A percentile compares a stretch with the other conserved stretches of the same genome.
These are phyloP conservation scores for Mycogone perniciosa DNA, from an alignment of 2,329 filamentous ascomycete species.

Conservation along the genomic window DNA sequence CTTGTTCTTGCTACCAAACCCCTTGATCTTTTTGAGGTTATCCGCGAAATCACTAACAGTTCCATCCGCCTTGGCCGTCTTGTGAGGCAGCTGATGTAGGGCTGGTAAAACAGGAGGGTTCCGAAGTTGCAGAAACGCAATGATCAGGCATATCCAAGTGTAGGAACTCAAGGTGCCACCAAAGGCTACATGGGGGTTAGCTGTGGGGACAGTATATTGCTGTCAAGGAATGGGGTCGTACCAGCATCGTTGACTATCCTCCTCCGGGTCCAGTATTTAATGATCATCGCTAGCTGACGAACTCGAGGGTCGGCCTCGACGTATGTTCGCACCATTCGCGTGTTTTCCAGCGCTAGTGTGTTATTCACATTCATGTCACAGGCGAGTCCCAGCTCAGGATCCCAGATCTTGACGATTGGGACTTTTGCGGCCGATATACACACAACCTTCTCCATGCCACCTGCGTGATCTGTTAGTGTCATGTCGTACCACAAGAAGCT, in stretches of 20 bases:
- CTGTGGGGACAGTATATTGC: background rate
- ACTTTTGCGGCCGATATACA: slow-evolving; percentile 95
- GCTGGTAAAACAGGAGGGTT: slow-evolving; percentile 78
- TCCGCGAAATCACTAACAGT: slow-evolving; percentile 76
- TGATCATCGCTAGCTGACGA: slow-evolving; percentile 86
- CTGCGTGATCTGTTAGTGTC: slow-evolving; percentile 46
- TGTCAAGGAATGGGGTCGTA: slow-evolving; percentile 38
- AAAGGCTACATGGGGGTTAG: slow-evolving; percentile 53
- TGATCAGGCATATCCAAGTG: slow-evolving; percentile 98
- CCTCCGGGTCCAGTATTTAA: slow-evolving; percentile 95
- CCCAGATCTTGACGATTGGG: slow-evolving; percentile 98
- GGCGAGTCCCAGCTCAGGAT: slow-evolving; percentile 79
- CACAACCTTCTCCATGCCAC: slow-evolving; percentile 93
- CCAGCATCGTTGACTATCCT: slow-evolving; percentile 94
- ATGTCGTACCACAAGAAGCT: background rate
- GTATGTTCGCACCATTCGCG: slow-evolving; percentile 95
- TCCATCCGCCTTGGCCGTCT: slow-evolving; percentile 52
- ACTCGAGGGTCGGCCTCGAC: slow-evolving; percentile 89
- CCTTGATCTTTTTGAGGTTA: slow-evolving; percentile 66
- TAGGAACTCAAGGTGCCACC: slow-evolving; percentile 96
- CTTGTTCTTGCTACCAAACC: slow-evolving; percentile 72
- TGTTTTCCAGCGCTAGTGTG: slow-evolving; percentile 88
- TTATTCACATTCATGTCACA: slow-evolving; percentile 99
- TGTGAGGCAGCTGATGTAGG: slow-evolving; percentile 61
- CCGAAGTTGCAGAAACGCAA: slow-evolving; percentile 89